Base-by-base conservation (phyloP, 2,329 filamentous ascomycete species). In the Malbranchea cinnamomea region DNA sequence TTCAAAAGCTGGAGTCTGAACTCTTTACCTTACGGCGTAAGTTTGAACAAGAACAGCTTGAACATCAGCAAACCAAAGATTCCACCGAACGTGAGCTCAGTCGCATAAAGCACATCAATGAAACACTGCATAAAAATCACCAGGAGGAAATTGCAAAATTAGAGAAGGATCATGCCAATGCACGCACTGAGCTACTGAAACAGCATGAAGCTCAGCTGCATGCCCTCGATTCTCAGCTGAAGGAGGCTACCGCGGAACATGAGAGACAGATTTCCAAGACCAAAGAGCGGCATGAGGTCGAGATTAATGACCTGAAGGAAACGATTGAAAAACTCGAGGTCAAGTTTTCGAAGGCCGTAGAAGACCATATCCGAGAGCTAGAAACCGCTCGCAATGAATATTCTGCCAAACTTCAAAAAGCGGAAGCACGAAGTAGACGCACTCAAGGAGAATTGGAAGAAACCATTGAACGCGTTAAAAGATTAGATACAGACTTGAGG, bases 31-130 rank as follows among this genome's bases (percentile, higher is more conserved):
- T 71, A 6, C 63, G 67, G 34, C 63, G 71, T 31, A 67, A 63
- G 38, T 49, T 67, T 22, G 72, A 77, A 11, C 78, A 84, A 43
- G 79, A 84, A 46, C 72, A 78, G 44, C 70, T 74, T 5, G 76
- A 84, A 37, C 76, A 81, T 49, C 67, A 69, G 15, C 72, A 68
- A 38, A 67, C 70, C 2, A 78, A 74, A 37, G 73, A 78, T 34
- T 61, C 61, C 2, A 60, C 56, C 11, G 51, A 57, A 5, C 49
- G 67, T 10, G 74, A 79, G 37, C 42, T 74, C 23, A 51, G 54
- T 36, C 57, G 70, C 22, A 63, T 79, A 28, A 75, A 73, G 38
- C 68, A 63, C 20, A 65, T 77, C 40, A 81, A 82, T 33, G 76
- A 87, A 28, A 68, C 68, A 5, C 57, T 85, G 11, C 78, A 82